Evolutionary conservation across 495 filamentous ascomycete species (phyloP).

Genomic region (Tuber melanosporum): DNA sequence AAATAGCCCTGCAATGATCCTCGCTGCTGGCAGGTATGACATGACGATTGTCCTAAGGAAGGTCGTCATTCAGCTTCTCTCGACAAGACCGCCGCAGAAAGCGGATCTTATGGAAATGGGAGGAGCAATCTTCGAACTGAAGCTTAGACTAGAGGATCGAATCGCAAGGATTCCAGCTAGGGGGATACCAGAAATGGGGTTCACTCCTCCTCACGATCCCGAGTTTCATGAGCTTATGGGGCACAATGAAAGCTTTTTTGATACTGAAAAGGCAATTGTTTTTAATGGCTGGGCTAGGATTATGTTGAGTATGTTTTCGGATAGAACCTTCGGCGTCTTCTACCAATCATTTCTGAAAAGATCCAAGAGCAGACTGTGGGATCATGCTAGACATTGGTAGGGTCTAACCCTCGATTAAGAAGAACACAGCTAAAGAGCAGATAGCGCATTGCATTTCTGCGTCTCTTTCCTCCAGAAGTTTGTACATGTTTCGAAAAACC

Average conservation of each 20-base stretch:
- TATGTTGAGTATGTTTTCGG: conserved; percentile 37
- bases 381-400: conserved; percentile 51
- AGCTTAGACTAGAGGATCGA: conserved; percentile 31
- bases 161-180: conserved; percentile 39
- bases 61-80: conserved; percentile 32
- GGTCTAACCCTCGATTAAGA: conserved; percentile 6
- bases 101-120: conserved; percentile 36
- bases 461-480: conserved; percentile 55
- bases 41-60: conserved; percentile 26
- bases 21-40: conserved; percentile 37
- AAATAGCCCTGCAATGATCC: conserved; percentile 36
- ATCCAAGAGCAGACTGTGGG: conserved; percentile 52
- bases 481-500: conserved; percentile 50
- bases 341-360: conserved; percentile 55
- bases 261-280: conserved; percentile 18
- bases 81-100: conserved; percentile 24
- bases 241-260: not conserved
- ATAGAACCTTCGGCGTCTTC: conserved; percentile 50
- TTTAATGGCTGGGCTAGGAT: conserved; percentile 41
- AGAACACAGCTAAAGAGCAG: not conserved
- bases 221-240: conserved; percentile 2
- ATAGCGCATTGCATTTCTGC: conserved; percentile 51
- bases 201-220: conserved; percentile 19
- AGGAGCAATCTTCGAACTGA: conserved; percentile 36
- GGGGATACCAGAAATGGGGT: conserved; percentile 40